Conservation (phyloP, 2,329 filamentous ascomycete genomes). For the Coleophoma eucalyptorum region DNA sequence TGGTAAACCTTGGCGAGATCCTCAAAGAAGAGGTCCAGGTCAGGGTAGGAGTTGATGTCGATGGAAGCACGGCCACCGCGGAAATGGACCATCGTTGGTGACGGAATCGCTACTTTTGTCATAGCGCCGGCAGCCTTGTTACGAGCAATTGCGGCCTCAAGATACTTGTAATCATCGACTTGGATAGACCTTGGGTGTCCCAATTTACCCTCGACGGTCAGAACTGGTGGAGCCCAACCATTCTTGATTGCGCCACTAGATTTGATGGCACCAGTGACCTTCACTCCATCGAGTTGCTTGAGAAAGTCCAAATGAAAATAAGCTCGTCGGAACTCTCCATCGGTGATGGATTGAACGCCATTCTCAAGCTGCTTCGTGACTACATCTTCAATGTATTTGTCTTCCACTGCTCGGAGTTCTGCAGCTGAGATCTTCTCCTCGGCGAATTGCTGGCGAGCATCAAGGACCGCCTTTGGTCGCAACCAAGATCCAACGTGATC, state of each 20-base stretch:
- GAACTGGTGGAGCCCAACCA: conserved; percentile 6
- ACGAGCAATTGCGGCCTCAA: not conserved
- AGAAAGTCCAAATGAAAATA: conserved; percentile 41
- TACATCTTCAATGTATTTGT: conserved; percentile 52
- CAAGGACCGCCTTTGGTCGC: conserved; percentile 50
- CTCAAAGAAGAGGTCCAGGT: conserved; percentile 35
- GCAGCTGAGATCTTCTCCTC: conserved; percentile 38
- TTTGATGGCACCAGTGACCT: conserved; percentile 58
- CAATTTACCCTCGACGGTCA: not conserved
- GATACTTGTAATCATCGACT: not conserved
- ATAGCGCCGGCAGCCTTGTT: not conserved
- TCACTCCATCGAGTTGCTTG: conserved; percentile 60
- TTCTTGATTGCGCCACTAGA: conserved; percentile 43
- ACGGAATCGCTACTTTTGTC: not conserved
- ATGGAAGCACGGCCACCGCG: not conserved
- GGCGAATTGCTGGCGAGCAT: conserved; percentile 48
- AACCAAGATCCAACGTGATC: conserved; percentile 60
- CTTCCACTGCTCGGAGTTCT: conserved; percentile 47
- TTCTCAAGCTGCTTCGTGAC: conserved; percentile 53
- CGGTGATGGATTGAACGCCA: conserved; percentile 49
- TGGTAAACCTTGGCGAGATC: conserved; percentile 49
- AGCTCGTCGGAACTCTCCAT: conserved; percentile 45
- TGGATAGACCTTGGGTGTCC: not conserved
- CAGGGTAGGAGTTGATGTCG: not conserved
- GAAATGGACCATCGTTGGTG: not conserved